Evolutionary conservation across 176 grass and related monocot species (phyloP).

Genomic region (Musa beccarii): DNA sequence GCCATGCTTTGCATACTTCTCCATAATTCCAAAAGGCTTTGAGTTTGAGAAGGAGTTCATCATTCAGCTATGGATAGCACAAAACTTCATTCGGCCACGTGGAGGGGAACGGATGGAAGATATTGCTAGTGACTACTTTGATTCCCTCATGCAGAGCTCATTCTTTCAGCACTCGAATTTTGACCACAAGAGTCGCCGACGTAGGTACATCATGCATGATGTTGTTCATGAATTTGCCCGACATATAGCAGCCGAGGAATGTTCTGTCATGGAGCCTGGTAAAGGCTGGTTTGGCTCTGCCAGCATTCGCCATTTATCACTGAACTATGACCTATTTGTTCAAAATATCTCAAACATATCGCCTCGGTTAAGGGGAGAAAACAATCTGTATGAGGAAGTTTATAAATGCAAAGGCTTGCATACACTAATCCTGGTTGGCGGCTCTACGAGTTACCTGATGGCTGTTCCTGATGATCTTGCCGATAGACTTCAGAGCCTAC

Average conservation of each 20-base stretch:
- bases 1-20: constrained; percentile 56
- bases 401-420: constrained; percentile 1
- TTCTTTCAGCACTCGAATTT: constrained; percentile 43
- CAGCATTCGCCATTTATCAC: constrained; percentile 29
- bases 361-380: background rate
- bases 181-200: constrained; percentile 17
- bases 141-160: constrained; percentile 48
- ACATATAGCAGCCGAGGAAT: constrained; percentile 46
- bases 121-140: constrained; percentile 36
- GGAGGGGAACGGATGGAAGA: constrained; percentile 15
- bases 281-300: constrained; percentile 3
- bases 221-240: constrained; percentile 60
- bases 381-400: background rate
- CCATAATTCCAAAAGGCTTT: constrained; percentile 42
- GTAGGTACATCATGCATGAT: constrained; percentile 49
- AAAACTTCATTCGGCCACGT: constrained; percentile 37
- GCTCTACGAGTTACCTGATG: background rate
- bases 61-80: constrained; percentile 54
- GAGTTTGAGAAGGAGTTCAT: constrained; percentile 48
- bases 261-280: constrained; percentile 17
- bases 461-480: constrained; percentile 19
- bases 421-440: background rate
- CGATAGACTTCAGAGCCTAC: constrained; percentile 12
- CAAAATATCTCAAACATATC: background rate
- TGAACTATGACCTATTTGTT: constrained; percentile 8